phyloP scores from a whole-genome alignment of 805 yeast species.

The Yarrowia sp. region DNA sequence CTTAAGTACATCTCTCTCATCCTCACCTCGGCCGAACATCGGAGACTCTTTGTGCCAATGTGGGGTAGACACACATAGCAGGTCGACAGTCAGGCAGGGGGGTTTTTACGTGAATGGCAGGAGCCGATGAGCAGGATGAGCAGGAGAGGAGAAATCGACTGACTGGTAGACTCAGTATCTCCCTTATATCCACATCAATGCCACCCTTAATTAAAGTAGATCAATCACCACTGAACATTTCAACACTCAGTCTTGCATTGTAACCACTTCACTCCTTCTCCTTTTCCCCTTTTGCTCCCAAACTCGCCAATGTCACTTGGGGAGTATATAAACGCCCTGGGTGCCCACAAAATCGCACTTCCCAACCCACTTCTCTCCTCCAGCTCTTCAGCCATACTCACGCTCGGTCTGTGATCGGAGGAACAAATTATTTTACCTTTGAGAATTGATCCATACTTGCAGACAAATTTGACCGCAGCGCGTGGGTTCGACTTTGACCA shows the following conservation, averaged over 20 bases:
- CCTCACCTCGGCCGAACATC: slow-evolving; percentile 11
- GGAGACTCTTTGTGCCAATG: slow-evolving; percentile 14
- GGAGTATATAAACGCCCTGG: background rate
- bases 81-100: background rate
- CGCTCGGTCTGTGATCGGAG: slow-evolving; percentile 29
- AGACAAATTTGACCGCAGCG: background rate
- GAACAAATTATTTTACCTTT: slow-evolving; percentile 30
- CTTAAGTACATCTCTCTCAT: background rate
- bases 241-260: too few species aligned
- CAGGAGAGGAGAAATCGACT: too few species aligned
- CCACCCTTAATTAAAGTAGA: too few species aligned
- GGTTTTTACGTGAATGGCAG: background rate
- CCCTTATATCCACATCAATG: too few species aligned
- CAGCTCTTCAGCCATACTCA: background rate
- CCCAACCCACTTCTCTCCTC: background rate
- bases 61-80: slow-evolving; percentile 6
- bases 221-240: too few species aligned
- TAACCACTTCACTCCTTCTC: too few species aligned
- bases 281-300: background rate
- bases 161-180: too few species aligned
- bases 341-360: too few species aligned
- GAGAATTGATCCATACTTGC: background rate
- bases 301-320: background rate
- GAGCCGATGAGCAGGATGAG: too few species aligned
- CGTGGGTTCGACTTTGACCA: slow-evolving; percentile 12